Evolutionary conservation across 345 rosid species (phyloP), one percentile per base, ranked within the genome.

Genomic region (Trapa incisa): DNA sequence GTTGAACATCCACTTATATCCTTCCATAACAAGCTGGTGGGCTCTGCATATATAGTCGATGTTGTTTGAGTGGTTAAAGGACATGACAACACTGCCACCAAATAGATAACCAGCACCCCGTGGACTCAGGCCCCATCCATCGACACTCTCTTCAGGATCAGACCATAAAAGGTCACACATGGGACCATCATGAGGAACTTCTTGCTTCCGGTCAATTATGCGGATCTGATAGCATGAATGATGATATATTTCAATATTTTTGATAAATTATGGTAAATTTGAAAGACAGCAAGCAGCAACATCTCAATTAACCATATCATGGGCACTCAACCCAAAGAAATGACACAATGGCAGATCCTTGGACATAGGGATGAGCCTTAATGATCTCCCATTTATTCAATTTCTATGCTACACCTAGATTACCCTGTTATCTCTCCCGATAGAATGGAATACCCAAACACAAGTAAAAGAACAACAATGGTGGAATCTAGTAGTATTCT

Each of bases 161-260:
- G 97, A 95, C 97, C 99, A 95, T 50, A 95, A 76, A 70, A 95
- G 91, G 69, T 95, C 99, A 79, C 97, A 95, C 99, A 95, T 95
- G 75, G 92, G 94, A 68, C 97, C 99, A 75, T 95, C 97, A 73
- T 91, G 99, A 72, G 97, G 99, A 53, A 95, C 97, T 84, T 95
- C 99, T 85, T 91, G 97, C 80, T 95, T 94, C 70, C 94, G 83
- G 72, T 95, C 94, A 79, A 95, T 95, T 22, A 80, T 84, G 73
- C 97, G 91, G 63, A 95, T 91, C 97, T 94, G 85, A 56, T 66
- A 71, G 72, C 17, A 58, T 3, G 12, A 58, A 54, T 12, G 67
- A 53, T 67, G 37, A 53, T 45, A 37, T 17, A 48, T n/a, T 41
- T 41, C 77, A 43, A 22, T 22, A 22, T 22, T 22, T 22, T 22